Evolutionary conservation across 1,284 basidiomycete genomes (phyloP).

Genomic region (Ceratorhiza oryzae-sativae): DNA sequence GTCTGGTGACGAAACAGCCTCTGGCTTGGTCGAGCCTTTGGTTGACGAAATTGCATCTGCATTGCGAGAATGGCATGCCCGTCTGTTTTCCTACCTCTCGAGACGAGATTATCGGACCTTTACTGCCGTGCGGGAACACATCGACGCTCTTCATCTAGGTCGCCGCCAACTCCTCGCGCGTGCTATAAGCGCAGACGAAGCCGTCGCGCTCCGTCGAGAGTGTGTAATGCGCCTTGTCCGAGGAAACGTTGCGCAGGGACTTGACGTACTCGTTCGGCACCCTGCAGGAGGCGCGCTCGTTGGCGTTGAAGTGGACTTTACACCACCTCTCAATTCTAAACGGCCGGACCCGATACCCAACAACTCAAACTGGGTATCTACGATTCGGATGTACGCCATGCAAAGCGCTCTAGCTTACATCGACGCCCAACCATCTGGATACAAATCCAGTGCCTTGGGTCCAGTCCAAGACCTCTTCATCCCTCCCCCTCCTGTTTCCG

Average conservation of each 20-base stretch:
- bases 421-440: constrained; percentile 58
- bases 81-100: constrained; percentile 91
- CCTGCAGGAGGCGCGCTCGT: constrained; percentile 89
- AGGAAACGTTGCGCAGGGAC: constrained; percentile 89
- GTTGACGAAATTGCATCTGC: constrained; percentile 98
- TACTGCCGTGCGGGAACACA: constrained; percentile 84
- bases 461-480: constrained; percentile 52
- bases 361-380: constrained; percentile 77
- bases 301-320: constrained; percentile 65
- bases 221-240: constrained; percentile 88
- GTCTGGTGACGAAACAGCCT: constrained; percentile 88
- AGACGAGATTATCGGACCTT: constrained; percentile 90
- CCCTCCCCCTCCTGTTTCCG: constrained; percentile 46
- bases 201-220: constrained; percentile 79
- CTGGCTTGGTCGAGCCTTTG: constrained; percentile 84
- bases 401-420: constrained; percentile 85
- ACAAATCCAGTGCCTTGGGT: constrained; percentile 50
- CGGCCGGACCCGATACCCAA: constrained; percentile 61
- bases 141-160: constrained; percentile 89
- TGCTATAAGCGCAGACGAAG: constrained; percentile 88
- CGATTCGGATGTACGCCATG: constrained; percentile 87
- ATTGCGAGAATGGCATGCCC: constrained; percentile 91
- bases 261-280: constrained; percentile 96
- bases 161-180: constrained; percentile 89
- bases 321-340: constrained; percentile 49